A percentile compares a stretch with the other conserved stretches of the same genome.
phyloP scores from a whole-genome alignment of 2,329 filamentous ascomycete species.

The Dothistroma pini region DNA sequence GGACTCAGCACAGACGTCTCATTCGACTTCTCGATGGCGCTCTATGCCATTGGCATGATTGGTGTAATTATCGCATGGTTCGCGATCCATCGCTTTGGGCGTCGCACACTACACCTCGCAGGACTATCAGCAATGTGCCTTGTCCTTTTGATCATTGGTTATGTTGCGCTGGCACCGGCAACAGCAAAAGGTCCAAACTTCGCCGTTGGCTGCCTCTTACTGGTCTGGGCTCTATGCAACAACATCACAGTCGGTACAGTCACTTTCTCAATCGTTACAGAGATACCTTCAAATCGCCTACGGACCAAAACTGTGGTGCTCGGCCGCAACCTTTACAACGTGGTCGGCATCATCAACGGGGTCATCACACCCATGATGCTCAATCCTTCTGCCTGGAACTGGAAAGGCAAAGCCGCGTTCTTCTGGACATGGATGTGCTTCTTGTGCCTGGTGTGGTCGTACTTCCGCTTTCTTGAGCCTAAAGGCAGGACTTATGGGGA shows the following conservation, averaged over 20 bases:
- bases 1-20: conserved; percentile 28
- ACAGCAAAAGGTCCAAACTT: conserved; percentile 17
- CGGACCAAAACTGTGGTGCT: conserved; percentile 30
- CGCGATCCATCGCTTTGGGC: conserved; percentile 34
- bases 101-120: conserved; percentile 35
- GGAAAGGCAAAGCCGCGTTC: conserved; percentile 29
- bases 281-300: conserved; percentile 28
- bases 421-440: conserved; percentile 45
- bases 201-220: conserved; percentile 23
- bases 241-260: conserved; percentile 27
- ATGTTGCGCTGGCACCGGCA: conserved; percentile 20
- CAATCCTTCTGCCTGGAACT: conserved; percentile 28
- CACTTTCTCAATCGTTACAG: conserved; percentile 27
- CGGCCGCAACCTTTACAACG: conserved; percentile 27
- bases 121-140: conserved; percentile 22
- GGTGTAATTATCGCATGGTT: conserved; percentile 35
- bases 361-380: conserved; percentile 28
- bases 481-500: conserved; percentile 53
- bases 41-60: conserved; percentile 36
- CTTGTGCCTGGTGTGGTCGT: conserved; percentile 49
- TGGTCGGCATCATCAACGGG: conserved; percentile 25
- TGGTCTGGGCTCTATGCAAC: conserved; percentile 25
- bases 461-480: conserved; percentile 54
- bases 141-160: conserved; percentile 26
- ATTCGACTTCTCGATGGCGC: conserved; percentile 36